Conservation (phyloP, 2,329 filamentous ascomycete genomes). For the Penicillium verrucosum region DNA sequence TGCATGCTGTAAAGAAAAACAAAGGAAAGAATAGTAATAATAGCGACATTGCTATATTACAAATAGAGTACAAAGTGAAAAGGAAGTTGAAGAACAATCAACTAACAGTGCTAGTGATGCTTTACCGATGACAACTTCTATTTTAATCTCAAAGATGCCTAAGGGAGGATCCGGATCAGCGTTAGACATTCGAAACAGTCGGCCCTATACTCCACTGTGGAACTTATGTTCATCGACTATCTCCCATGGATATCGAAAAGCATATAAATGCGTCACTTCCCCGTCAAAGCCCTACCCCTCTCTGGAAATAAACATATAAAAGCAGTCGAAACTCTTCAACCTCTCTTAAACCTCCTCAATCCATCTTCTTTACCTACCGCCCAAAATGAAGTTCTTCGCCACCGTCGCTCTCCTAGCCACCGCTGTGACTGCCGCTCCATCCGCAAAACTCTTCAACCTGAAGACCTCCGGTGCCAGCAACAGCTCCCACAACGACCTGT, state of each 20-base stretch:
- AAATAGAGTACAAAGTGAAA: not conserved
- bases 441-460: constrained; percentile 16
- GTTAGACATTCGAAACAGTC: not conserved
- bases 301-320: not conserved
- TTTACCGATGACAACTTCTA: not conserved
- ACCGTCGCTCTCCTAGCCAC: constrained; percentile 30
- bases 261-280: constrained; percentile 7
- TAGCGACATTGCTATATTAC: not conserved
- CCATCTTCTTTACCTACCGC: not conserved
- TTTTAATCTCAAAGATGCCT: not conserved
- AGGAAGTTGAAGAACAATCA: not conserved
- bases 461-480: constrained; percentile 18
- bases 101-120: not conserved
- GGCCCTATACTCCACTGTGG: constrained; percentile 6
- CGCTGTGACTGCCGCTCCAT: constrained; percentile 25
- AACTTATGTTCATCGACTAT: not conserved
- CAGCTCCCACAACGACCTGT: constrained; percentile 17
- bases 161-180: not conserved
- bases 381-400: constrained; percentile 30
- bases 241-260: not conserved
- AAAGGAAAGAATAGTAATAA: not conserved
- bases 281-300: not conserved
- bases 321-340: not conserved
- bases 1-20: not conserved
- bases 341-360: not conserved